Evolutionary conservation across 495 filamentous ascomycete genomes (phyloP), one percentile per base, ranked within the genome.

Genomic region (Talaromyces thailandensis): DNA sequence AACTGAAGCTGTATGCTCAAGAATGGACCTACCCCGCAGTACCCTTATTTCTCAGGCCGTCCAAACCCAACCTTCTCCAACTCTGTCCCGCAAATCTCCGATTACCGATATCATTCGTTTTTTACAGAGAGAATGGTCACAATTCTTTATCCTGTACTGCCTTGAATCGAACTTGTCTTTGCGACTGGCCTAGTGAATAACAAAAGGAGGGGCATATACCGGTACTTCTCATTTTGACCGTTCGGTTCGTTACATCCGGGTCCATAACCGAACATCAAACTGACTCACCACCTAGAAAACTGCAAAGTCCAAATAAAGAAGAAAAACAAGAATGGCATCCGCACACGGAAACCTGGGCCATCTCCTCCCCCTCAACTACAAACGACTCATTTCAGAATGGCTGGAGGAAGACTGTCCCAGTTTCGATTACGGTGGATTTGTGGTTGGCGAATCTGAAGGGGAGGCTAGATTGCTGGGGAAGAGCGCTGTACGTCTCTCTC

Each of bases 341-440:
- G 76, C 83, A 59, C 83, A 92, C 71, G 92, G 93, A 68, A 83
- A 85, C 55, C 79, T 90, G 16, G 85, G 88, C 52, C 86, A 96
- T 69, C 84, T 98, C 51, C 86, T 98, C 2, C 93, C 93, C 0
- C 81, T 80, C 18, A 88, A 86, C 40, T 96, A 91, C 84, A 94
- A 94, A 68, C 79, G 86, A 31, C 81, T 88, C 58, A 84, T 98
- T 59, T 81, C 88, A 2, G 71, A 82, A 61, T 98, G 95, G 95
- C 86, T 96, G 5, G 88, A 90, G 63, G 94, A 98, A 75, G 94
- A 98, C 76, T 93, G 91, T 24, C 94, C 94, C 2, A 92, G 90
- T 32, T 93, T 95, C 71, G 94, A 98, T 77, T 96, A 96, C 70
- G 95, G 92, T 65, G 94, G 94, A 45, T 98, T 96, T 69, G 94